These are phyloP conservation scores for Xylariaceae sp. DNA, from an alignment of 2,329 filamentous ascomycete species.

Conservation along the genomic window DNA sequence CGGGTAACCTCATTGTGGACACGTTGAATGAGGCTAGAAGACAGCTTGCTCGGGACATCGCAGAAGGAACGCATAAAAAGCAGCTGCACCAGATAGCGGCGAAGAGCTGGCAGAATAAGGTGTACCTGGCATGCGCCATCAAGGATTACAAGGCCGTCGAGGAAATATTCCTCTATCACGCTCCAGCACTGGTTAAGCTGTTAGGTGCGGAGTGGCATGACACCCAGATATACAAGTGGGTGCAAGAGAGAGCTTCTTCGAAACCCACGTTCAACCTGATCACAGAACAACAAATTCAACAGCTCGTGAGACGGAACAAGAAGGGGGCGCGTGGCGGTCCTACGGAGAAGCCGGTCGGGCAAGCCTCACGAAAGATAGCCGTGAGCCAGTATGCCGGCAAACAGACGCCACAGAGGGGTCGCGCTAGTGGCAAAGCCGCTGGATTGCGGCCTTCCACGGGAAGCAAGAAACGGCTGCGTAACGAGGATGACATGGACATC, in stretches of 20 bases:
- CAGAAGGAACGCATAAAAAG: slow-evolving; percentile 26
- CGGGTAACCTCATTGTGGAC: slow-evolving; percentile 17
- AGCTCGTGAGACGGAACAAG: slow-evolving; percentile 24
- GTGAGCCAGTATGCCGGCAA: slow-evolving; percentile 19
- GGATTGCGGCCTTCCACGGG: slow-evolving; percentile 37
- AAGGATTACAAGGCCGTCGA: slow-evolving; percentile 30
- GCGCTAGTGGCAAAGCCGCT: slow-evolving; percentile 40
- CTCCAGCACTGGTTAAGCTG: slow-evolving; percentile 31
- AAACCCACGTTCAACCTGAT: slow-evolving; percentile 24
- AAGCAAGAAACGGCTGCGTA: slow-evolving; percentile 41
- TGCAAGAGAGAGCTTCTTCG: slow-evolving; percentile 25
- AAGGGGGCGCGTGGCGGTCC: slow-evolving; percentile 11
- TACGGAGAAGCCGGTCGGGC: slow-evolving; percentile 6
- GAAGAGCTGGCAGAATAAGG: slow-evolving; percentile 24
- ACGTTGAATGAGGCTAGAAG: slow-evolving; percentile 23
- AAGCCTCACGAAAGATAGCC: slow-evolving; percentile 17
- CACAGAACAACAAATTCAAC: slow-evolving; percentile 23
- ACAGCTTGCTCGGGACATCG: slow-evolving; percentile 23
- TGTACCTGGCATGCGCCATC: slow-evolving; percentile 39
- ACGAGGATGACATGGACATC: slow-evolving; percentile 33
- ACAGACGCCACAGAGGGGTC: slow-evolving; percentile 27
- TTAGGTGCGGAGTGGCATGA: slow-evolving; percentile 29
- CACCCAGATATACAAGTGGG: slow-evolving; percentile 29
- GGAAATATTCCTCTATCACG: slow-evolving; percentile 42
- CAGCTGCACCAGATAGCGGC: slow-evolving; percentile 24